Evolutionary conservation across 305 asterid species (phyloP), one percentile per base, ranked within the genome.

Genomic region (Andrographis paniculata): DNA sequence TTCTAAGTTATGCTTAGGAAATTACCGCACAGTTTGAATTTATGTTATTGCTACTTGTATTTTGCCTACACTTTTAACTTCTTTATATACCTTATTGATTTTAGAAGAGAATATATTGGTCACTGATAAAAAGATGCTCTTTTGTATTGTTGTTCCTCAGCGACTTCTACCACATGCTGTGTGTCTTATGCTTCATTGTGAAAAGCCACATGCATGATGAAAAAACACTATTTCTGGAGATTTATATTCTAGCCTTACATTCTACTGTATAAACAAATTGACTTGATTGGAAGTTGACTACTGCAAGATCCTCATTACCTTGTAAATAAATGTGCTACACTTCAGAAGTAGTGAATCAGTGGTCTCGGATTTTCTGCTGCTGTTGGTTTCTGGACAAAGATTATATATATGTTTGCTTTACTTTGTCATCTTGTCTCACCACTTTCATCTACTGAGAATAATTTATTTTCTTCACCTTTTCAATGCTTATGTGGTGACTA

Each of bases 231-330:
- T 52, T 33, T 48, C 62, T 55, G 24, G 9, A 18, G 23, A 55
- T 20, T 8, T n/a, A 11, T 50, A 30, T 45, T 14, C 33, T 27
- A 30, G 48, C 60, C 45, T 42, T 45, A 40, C 44, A 42, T 56
- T 56, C 22, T 56, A 46, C 20, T 51, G 22, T 40, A 44, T 31
- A 31, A 16, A 50, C 41, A 61, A 17, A 54, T 48, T 28, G 53
- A 39, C 9, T 20, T 45, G 17, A 52, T 38, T 18, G 35, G 43
- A 36, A 18, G 41, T 46, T 17, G 23, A 27, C 33, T 14, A 19
- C 50, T 45, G 37, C 44, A 39, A 15, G 47, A 33, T 48, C 35
- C 27, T 28, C 35, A 8, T 23, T 23, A 23, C 28, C 28, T 23
- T 23, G 28, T 23, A 16, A 31, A 40, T 28, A 28, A 9, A 28